phyloP scores from a whole-genome alignment of 306 rosid species.

The Trifolium pratense region DNA sequence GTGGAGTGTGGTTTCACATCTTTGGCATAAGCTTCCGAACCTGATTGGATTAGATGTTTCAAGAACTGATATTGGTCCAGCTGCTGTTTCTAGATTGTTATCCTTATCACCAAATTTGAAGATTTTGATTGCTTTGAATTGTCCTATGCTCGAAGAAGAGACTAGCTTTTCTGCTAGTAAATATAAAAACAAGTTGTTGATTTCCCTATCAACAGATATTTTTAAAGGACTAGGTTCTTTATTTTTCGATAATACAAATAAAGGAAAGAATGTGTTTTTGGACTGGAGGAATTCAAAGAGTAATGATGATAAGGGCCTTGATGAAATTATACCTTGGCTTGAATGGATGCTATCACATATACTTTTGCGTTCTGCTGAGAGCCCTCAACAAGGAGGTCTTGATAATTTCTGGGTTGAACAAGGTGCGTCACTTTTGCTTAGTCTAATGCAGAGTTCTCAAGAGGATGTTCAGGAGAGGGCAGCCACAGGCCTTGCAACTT shows the following conservation, averaged over 20 bases:
- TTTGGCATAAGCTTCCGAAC: slow-evolving; percentile 88
- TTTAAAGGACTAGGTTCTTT: slow-evolving; percentile 78
- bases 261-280: slow-evolving; percentile 78
- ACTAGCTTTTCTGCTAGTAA: slow-evolving; percentile 62
- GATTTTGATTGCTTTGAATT: slow-evolving; percentile 89
- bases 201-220: slow-evolving; percentile 82
- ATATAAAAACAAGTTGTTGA: slow-evolving; percentile 76
- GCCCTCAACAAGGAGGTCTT: slow-evolving; percentile 89
- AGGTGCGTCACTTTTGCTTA: slow-evolving; percentile 90
- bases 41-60: slow-evolving; percentile 91
- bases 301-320: slow-evolving; percentile 67
- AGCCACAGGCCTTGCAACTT: slow-evolving; percentile 98
- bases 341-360: slow-evolving; percentile 99
- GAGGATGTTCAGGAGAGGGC: slow-evolving; percentile 99
- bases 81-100: slow-evolving; percentile 73
- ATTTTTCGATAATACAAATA: slow-evolving; percentile 67
- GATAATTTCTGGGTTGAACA: slow-evolving; percentile 94
- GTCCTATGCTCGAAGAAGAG: slow-evolving; percentile 84
- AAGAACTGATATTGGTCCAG: slow-evolving; percentile 86
- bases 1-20: slow-evolving; percentile 87
- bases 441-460: slow-evolving; percentile 94
- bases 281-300: slow-evolving; percentile 77
- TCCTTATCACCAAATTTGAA: slow-evolving; percentile 76
- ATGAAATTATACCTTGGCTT: slow-evolving; percentile 90
- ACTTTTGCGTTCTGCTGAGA: slow-evolving; percentile 96